A percentile compares a stretch with the other conserved stretches of the same genome.
Conservation (phyloP, 2,329 filamentous ascomycete genomes). For the Paecilomyces niveus region DNA sequence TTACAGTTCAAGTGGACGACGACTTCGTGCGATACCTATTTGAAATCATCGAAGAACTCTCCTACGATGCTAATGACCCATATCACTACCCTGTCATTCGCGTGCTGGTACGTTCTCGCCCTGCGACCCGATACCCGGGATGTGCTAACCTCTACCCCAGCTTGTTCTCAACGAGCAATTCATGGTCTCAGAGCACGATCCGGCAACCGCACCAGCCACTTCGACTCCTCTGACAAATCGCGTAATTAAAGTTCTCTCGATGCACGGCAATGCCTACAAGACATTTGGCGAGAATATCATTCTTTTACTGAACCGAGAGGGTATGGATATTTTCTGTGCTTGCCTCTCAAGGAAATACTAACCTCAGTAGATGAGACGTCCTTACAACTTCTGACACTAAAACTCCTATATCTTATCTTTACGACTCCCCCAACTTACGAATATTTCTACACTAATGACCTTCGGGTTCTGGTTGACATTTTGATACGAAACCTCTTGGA, state of each 20-base stretch:
- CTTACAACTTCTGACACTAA: conserved; percentile 90
- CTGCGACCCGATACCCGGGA: neutral
- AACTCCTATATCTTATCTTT: conserved; percentile 90
- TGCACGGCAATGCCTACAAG: conserved; percentile 72
- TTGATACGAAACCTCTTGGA: conserved; percentile 96
- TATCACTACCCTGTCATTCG: conserved; percentile 95
- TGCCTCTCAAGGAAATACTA: conserved; percentile 8
- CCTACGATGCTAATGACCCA: conserved; percentile 80
- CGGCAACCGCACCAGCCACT: conserved; percentile 26
- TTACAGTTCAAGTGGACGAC: conserved; percentile 57
- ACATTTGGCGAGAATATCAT: conserved; percentile 99
- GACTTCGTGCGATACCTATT: conserved; percentile 78
- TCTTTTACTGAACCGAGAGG: conserved; percentile 86
- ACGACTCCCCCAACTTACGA: conserved; percentile 87
- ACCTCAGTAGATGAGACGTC: conserved; percentile 64
- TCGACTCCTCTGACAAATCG: conserved; percentile 69
- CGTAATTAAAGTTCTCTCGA: conserved; percentile 82
- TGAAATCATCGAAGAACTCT: conserved; percentile 77
- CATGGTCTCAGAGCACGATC: conserved; percentile 67
- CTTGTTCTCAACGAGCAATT: conserved; percentile 97
- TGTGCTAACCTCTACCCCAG: conserved; percentile 39
- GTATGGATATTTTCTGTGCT: conserved; percentile 20
- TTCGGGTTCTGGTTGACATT: conserved; percentile 89
- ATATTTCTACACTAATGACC: conserved; percentile 97
- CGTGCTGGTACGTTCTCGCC: conserved; percentile 61